phyloP scores from a whole-genome alignment of 441 rosid species.

The Populus hybrid region DNA sequence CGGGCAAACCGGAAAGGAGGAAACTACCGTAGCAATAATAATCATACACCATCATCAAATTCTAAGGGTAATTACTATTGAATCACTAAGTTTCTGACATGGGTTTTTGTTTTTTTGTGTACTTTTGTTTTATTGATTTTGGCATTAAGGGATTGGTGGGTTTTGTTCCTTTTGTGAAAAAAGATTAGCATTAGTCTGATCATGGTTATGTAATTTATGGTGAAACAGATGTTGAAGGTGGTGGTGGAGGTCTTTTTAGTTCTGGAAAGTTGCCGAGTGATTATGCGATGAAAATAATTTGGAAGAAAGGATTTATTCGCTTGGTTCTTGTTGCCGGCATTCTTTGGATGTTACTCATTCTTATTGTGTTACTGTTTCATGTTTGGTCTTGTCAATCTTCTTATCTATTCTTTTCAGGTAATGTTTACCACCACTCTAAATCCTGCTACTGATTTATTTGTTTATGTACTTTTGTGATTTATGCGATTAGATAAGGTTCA shows the following conservation, averaged over 20 bases:
- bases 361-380: constrained; percentile 62
- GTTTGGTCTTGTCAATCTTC: constrained; percentile 92
- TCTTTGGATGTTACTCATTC: constrained; percentile 85
- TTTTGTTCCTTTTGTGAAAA: background rate
- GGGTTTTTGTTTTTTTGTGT: background rate
- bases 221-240: constrained; percentile 27
- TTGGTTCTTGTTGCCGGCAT: constrained; percentile 82
- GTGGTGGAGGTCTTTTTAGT: constrained; percentile 47
- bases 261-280: constrained; percentile 47
- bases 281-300: constrained; percentile 45
- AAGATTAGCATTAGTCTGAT: background rate
- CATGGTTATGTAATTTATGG: background rate
- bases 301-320: constrained; percentile 78
- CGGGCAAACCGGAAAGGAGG: background rate
- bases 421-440: background rate
- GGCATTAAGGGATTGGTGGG: background rate
- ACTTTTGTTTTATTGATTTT: background rate
- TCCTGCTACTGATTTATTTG: background rate
- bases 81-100: background rate
- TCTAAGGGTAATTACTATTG: background rate
- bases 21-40: background rate
- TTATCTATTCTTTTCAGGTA: constrained; percentile 74
- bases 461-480: background rate
- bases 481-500: background rate
- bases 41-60: background rate